These are phyloP conservation scores for Emericellopsis cladophorae DNA, from an alignment of 2,329 filamentous ascomycete species.

Conservation along the genomic window DNA sequence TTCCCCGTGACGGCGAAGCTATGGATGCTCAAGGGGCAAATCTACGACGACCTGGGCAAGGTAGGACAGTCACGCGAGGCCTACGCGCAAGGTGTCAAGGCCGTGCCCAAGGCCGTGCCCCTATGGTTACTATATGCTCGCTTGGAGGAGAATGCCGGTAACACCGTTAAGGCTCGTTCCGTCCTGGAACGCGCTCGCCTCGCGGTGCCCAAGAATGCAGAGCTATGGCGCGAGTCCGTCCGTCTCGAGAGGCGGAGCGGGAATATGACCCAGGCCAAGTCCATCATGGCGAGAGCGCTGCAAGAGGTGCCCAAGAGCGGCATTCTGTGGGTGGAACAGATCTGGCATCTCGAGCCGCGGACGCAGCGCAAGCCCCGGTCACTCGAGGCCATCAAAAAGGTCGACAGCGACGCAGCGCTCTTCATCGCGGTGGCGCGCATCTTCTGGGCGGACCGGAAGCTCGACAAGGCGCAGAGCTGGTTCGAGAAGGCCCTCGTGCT, in stretches of 20 bases:
- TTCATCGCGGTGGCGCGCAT: slow-evolving; percentile 90
- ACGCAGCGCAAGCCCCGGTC: slow-evolving; percentile 87
- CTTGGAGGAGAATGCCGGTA: slow-evolving; percentile 74
- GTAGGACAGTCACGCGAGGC: slow-evolving; percentile 78
- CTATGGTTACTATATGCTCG: slow-evolving; percentile 84
- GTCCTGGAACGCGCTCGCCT: slow-evolving; percentile 86
- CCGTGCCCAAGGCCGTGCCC: slow-evolving; percentile 70
- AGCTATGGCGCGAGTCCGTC: slow-evolving; percentile 89
- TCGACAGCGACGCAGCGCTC: slow-evolving; percentile 79
- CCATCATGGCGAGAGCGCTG: slow-evolving; percentile 83
- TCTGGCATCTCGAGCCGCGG: slow-evolving; percentile 84
- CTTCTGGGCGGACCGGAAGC: slow-evolving; percentile 84
- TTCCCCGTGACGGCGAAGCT: slow-evolving; percentile 82
- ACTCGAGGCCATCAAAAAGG: slow-evolving; percentile 91
- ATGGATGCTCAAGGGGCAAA: slow-evolving; percentile 98
- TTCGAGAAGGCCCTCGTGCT: slow-evolving; percentile 90
- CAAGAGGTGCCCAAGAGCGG: slow-evolving; percentile 86
- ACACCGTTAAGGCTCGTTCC: slow-evolving; percentile 82
- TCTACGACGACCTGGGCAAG: slow-evolving; percentile 77
- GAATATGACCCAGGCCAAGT: slow-evolving; percentile 73
- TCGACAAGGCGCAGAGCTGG: slow-evolving; percentile 94
- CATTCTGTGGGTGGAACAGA: slow-evolving; percentile 84
- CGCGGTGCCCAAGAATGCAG: slow-evolving; percentile 70
- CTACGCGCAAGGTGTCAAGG: slow-evolving; percentile 77
- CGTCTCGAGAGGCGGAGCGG: slow-evolving; percentile 80